Evolutionary conservation across 2,329 filamentous ascomycete genomes (phyloP).

Genomic region (Fusarium praegraminearum): DNA sequence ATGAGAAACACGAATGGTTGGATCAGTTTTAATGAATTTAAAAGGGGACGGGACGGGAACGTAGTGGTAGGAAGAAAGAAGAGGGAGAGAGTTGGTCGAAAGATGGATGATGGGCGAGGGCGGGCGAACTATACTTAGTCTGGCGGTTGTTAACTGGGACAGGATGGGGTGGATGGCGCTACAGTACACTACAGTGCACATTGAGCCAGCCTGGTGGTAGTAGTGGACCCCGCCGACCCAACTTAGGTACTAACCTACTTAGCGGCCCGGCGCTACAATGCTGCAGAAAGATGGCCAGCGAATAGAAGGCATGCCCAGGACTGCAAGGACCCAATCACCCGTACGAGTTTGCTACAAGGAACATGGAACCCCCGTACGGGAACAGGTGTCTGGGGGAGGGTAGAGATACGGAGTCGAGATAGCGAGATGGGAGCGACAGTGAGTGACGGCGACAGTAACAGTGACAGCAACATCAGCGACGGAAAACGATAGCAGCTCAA

Average conservation of each 20-base stretch:
- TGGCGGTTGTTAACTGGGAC: conserved; percentile 41
- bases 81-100: conserved; percentile 29
- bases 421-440: not conserved
- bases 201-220: conserved; percentile 46
- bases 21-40: conserved; percentile 10
- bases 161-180: conserved; percentile 34
- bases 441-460: not conserved
- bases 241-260: conserved; percentile 16
- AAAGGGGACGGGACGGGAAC: conserved; percentile 8
- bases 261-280: conserved; percentile 44
- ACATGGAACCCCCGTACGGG: conserved; percentile 31
- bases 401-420: conserved; percentile 5
- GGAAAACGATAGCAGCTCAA: conserved; percentile 10
- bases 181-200: conserved; percentile 33
- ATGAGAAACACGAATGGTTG: conserved; percentile 25
- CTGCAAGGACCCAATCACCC: conserved; percentile 36
- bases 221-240: conserved; percentile 34
- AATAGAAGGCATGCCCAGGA: conserved; percentile 34
- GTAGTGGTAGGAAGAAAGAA: conserved; percentile 21
- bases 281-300: conserved; percentile 38
- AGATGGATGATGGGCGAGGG: conserved; percentile 39
- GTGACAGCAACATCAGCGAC: not conserved
- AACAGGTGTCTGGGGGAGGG: conserved; percentile 23
- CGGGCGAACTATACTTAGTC: conserved; percentile 44
- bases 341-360: conserved; percentile 39